Conservation (phyloP, 495 filamentous ascomycete genomes). For the Paragyromitra xinjiangensis region DNA sequence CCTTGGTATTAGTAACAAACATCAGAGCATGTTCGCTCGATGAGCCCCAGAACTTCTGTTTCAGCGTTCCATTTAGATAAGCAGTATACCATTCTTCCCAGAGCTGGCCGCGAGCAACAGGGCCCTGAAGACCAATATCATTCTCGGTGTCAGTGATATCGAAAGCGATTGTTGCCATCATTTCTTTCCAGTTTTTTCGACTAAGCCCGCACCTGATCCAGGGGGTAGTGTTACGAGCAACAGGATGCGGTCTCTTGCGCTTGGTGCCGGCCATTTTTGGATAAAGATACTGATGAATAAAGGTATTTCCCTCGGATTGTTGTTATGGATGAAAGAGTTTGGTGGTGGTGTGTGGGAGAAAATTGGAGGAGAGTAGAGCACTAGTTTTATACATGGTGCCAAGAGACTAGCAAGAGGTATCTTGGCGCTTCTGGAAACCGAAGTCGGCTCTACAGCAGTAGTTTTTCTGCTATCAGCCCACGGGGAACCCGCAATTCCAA, state of each 20-base stretch:
- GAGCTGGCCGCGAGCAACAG: not conserved
- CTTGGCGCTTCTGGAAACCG: too few relatives aligned
- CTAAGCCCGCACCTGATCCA: not conserved
- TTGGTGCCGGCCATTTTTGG: not conserved
- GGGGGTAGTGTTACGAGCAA: not conserved
- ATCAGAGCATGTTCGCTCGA: too few relatives aligned
- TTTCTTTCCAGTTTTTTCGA: not conserved
- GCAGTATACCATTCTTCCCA: constrained; percentile 2
- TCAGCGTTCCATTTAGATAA: not conserved
- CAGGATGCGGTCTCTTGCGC: too few relatives aligned
- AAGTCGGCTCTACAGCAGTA: too few relatives aligned
- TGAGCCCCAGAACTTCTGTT: too few relatives aligned
- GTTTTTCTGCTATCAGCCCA: too few relatives aligned
- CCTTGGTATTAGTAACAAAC: not conserved
- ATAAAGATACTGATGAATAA: not conserved
- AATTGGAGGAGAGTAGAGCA: too few relatives aligned
- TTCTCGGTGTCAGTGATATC: constrained; percentile 1
- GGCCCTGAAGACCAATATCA: constrained; percentile 3
- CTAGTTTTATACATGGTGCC: too few relatives aligned
- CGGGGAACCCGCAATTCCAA: too few relatives aligned
- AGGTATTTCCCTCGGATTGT: not conserved
- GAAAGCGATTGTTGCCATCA: not conserved
- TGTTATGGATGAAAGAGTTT: not conserved
- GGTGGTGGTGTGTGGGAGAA: too few relatives aligned
- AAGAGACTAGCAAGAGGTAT: too few relatives aligned